Conservation (phyloP, 2,329 filamentous ascomycete genomes). For the Dendrostoma leiphaemia region DNA sequence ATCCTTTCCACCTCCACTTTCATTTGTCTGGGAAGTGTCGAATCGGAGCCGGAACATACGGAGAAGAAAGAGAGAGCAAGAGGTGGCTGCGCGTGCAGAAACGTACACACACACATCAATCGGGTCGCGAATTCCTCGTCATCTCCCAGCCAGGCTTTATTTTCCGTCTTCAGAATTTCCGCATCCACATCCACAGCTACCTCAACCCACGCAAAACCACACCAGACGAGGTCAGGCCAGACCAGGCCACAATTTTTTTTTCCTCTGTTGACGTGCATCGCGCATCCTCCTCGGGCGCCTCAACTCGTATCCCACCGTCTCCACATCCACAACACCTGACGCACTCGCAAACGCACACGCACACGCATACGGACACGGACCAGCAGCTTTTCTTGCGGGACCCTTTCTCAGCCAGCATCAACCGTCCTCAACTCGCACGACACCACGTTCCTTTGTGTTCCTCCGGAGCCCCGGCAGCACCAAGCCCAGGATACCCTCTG, state of each 20-base stretch:
- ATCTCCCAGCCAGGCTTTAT: slow-evolving; percentile 1
- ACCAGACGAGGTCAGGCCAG: no score
- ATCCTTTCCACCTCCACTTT: background rate
- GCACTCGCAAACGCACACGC: background rate
- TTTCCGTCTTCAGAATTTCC: slow-evolving; percentile 6
- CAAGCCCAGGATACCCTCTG: background rate
- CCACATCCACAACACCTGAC: slow-evolving; percentile 1
- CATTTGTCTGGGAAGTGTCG: background rate
- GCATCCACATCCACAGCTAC: no score
- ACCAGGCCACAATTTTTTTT: slow-evolving; percentile 8
- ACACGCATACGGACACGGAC: slow-evolving; percentile 12
- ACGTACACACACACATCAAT: background rate
- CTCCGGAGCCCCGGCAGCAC: background rate
- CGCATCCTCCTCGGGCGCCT: slow-evolving; percentile 9
- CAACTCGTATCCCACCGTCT: slow-evolving; percentile 4
- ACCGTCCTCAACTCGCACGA: background rate
- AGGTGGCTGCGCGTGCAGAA: background rate
- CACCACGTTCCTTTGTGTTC: slow-evolving; percentile 2
- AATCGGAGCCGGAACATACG: background rate
- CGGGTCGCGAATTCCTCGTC: background rate
- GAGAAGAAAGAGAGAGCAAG: background rate
- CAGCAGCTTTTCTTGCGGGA: slow-evolving; percentile 5
- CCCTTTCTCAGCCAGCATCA: background rate
- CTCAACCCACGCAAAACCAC: no score
- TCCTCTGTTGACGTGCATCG: slow-evolving; percentile 17